Base-by-base conservation (phyloP, 2,329 filamentous ascomycete genomes). In the Lojkania enalia region DNA sequence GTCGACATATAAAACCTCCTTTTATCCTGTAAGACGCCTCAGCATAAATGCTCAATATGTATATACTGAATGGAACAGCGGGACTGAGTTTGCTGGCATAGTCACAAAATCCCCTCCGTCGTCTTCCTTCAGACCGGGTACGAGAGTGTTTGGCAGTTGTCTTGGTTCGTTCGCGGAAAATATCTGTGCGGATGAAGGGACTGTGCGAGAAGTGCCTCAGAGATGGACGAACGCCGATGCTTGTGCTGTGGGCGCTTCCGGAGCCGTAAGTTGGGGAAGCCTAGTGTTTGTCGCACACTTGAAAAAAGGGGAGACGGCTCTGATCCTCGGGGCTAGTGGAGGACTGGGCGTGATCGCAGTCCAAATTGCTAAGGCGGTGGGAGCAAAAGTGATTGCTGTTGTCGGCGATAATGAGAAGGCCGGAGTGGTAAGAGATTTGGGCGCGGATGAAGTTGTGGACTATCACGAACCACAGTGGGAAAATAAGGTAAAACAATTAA, bases 31-130 rank as follows among this genome's bases (percentile, higher is more conserved):
- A n/a, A n/a, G n/a, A n/a, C n/a, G n/a, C n/a, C n/a, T n/a, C n/a
- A n/a, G n/a, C n/a, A n/a, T n/a, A n/a, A n/a, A n/a, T n/a, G n/a
- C n/a, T 36, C 9, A 36, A 82, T 57, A 79, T 83, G 36, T 82
- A 84, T 55, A 74, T 81, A 6, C 73, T 84, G 35, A 83, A 84
- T 58, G 77, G 77, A 2, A 73, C 73, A 33, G 81, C 0, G 81
- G 81, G 11, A 77, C 78, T n/a, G 81, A 84, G 58, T 84, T 84
- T 55, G 71, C 79, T 1, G 81, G 81, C n/a, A 67, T 74, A 2
- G 69, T 84, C 1, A 48, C 74, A 23, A 64, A 64, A 2, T 59
- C 73, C 0, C 71, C 75, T 0, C 15, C 60, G 4, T 30, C 41
- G 12, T 60, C 57, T 0, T 46, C 50, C 0, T 75, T 78, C 46